A percentile compares a stretch with the other conserved stretches of the same genome.
These are phyloP conservation scores for Fusarium denticulatum DNA, from an alignment of 2,329 filamentous ascomycete species.

Conservation along the genomic window DNA sequence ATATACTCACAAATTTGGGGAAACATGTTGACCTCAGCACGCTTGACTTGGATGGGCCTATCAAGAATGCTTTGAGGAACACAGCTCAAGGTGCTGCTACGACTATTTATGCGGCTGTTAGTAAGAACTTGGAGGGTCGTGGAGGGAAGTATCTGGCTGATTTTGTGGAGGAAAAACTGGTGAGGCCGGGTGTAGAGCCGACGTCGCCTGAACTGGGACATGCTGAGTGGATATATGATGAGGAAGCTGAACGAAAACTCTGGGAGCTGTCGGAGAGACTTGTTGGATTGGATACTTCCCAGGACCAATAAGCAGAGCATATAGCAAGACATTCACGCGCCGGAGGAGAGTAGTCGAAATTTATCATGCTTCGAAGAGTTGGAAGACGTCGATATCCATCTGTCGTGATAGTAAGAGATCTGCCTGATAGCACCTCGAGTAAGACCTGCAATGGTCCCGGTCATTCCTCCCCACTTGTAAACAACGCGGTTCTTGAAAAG, in stretches of 20 bases:
- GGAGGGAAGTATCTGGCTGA: constrained; percentile 10
- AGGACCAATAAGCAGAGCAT: neutral
- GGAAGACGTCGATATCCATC: accelerated
- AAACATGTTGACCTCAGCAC: neutral
- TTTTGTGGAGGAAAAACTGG: neutral
- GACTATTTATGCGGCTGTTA: neutral
- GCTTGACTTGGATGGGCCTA: neutral
- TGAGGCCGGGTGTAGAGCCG: accelerated
- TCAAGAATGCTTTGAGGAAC: neutral
- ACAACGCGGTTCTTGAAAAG: too few relatives aligned
- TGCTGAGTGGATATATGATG: constrained; percentile 3
- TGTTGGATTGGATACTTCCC: neutral
- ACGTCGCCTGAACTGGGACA: neutral
- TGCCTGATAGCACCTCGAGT: accelerated
- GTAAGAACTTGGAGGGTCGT: constrained; percentile 2
- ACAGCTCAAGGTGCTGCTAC: constrained; percentile 7
- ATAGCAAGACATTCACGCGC: accelerated
- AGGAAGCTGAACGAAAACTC: neutral
- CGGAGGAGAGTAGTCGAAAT: accelerated
- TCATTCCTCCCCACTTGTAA: too few relatives aligned
- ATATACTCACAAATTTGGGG: neutral
- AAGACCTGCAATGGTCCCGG: accelerated
- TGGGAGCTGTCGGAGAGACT: constrained; percentile 5
- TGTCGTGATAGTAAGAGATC: neutral
- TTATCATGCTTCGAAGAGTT: accelerated